Conservation (phyloP, 306 rosid species). For the Clitoria ternatea region DNA sequence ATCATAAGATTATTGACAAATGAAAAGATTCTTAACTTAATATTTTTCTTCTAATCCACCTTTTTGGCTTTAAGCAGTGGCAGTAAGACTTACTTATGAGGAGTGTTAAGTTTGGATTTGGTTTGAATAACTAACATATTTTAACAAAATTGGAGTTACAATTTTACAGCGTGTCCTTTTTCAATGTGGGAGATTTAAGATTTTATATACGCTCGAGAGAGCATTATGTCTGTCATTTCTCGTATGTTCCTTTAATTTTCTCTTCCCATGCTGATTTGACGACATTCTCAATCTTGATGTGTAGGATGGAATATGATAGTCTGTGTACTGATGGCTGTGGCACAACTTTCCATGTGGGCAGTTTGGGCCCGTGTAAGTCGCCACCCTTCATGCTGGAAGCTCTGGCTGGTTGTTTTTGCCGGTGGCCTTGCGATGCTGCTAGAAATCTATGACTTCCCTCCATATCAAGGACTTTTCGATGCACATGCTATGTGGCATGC, state of each 20-base stretch:
- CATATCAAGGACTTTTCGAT: conserved; percentile 58
- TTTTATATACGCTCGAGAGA: not conserved
- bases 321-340: conserved; percentile 61
- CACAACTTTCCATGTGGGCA: conserved; percentile 75
- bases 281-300: not conserved
- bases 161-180: not conserved
- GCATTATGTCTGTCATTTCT: not conserved
- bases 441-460: conserved; percentile 76
- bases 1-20: not conserved
- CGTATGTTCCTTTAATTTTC: not conserved
- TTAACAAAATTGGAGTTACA: not conserved
- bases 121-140: not conserved
- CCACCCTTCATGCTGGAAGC: conserved; percentile 76
- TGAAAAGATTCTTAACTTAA: not conserved
- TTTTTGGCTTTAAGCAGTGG: not conserved
- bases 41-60: not conserved
- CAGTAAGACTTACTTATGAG: not conserved
- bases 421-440: conserved; percentile 77
- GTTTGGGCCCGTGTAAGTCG: conserved; percentile 55
- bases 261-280: not conserved
- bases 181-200: not conserved
- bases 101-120: not conserved
- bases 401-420: conserved; percentile 62
- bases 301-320: conserved; percentile 90
- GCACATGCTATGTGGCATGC: conserved; percentile 89